Evolutionary conservation across 768 basidiomycete genomes (phyloP), one percentile per base, ranked within the genome.

Genomic region (Termitomyces eurrhizus): DNA sequence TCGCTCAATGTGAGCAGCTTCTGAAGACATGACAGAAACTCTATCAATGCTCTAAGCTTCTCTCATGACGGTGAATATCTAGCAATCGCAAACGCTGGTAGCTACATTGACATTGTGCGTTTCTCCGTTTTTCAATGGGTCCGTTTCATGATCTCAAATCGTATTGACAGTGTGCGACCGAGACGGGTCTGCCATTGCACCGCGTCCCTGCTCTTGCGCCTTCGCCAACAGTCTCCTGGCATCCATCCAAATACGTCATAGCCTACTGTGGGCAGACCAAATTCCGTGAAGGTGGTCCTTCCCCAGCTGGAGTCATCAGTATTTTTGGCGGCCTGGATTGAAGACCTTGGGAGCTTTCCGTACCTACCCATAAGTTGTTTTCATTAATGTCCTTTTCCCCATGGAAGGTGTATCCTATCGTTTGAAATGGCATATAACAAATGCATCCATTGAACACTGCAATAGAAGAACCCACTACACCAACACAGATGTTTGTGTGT

Each of bases 41-140:
- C 85, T 24, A 89, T 92, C 66, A 89, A 83, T 61, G 81, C 82
- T 21, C 72, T 92, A 21, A 90, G 87, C 69, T 93, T 92, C 78
- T 92, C 90, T 13, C 80, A 87, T 63, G 91, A 93, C 65, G 91
- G 91, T 37, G 91, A 93, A 76, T 93, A 87, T 67, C 72, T 93
- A 50, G 91, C 91, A 18, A 86, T 92, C 53, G 87, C 90, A 9
- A 89, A 78, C 62, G 78, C 81, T 9, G 89, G 89, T 21, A 74
- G 76, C 35, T 92, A 91, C 64, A 87, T 92, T 56, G 90, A 92
- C 62, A 89, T 92, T 46, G 90, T 91, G 64, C 59, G 89, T 72
- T n/a, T n/a, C 57, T 53, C n/a, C 3, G 13, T 41, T 18, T 46
- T 1, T 12, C 45, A 52, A 12, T 14, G 5, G 35, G 57, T 39